A percentile compares a stretch with the other conserved stretches of the same genome.
Evolutionary conservation across 2,329 filamentous ascomycete genomes (phyloP).

Genomic region (Chaetomiaceae sp.): DNA sequence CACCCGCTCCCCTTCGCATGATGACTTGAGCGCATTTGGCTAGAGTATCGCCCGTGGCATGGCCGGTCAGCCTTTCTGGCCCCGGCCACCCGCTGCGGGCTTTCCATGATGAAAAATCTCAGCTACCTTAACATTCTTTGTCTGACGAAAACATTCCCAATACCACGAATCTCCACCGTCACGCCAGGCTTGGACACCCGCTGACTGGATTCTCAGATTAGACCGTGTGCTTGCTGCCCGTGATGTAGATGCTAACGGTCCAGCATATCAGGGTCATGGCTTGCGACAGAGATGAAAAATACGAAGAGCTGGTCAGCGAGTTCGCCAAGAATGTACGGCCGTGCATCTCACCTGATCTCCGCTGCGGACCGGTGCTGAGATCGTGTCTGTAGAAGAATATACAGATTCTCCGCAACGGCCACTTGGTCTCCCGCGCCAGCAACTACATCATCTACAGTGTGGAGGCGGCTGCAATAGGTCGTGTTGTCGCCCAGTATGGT

Average conservation of each 20-base stretch:
- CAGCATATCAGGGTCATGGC: conserved; percentile 68
- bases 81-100: conserved; percentile 48
- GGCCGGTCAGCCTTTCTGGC: conserved; percentile 71
- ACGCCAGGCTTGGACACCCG: conserved; percentile 14
- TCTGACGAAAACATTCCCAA: conserved; percentile 64
- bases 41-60: conserved; percentile 78
- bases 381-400: conserved; percentile 63
- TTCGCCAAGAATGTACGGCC: conserved; percentile 76
- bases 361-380: conserved; percentile 42
- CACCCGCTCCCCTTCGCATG: conserved; percentile 47
- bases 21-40: conserved; percentile 99
- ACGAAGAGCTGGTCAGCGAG: conserved; percentile 70
- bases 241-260: conserved; percentile 16
- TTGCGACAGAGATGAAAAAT: conserved; percentile 88
- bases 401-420: conserved; percentile 87
- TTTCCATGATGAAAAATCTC: conserved; percentile 98
- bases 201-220: conserved; percentile 15
- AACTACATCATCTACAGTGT: conserved; percentile 99
- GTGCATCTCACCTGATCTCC: conserved; percentile 27
- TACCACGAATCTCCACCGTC: conserved; percentile 19
- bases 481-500: conserved; percentile 80
- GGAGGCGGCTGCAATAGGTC: conserved; percentile 84
- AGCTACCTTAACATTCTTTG: conserved; percentile 87
- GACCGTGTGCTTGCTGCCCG: background rate
- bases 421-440: conserved; percentile 90